phyloP scores from a whole-genome alignment of 108 stramenopile genomes.

The Pseudonitzschia multistriata region DNA sequence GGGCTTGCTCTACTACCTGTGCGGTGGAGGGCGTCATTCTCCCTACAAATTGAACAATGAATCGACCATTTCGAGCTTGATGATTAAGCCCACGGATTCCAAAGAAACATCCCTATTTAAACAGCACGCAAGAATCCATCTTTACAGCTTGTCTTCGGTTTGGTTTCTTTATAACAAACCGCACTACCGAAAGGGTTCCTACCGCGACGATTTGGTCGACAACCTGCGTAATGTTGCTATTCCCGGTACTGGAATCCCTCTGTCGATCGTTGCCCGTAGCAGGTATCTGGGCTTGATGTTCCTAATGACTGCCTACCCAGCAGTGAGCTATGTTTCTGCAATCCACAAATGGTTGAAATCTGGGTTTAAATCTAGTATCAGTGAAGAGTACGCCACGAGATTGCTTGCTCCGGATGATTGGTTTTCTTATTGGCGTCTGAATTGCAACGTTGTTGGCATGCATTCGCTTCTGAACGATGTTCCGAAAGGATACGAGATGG shows the following conservation, averaged over 20 bases:
- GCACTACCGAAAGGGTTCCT: conserved; percentile 91
- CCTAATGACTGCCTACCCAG: conserved; percentile 75
- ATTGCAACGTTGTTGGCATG: conserved; percentile 89
- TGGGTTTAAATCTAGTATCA: conserved; percentile 44
- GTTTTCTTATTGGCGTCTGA: conserved; percentile 96
- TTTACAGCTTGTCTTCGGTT: conserved; percentile 84
- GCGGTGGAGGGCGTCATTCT: conserved; percentile 52
- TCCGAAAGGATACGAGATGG: conserved; percentile 83
- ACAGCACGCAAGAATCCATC: conserved; percentile 82
- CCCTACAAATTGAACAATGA: conserved; percentile 43
- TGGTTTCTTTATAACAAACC: conserved; percentile 91
- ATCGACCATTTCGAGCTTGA: conserved; percentile 43
- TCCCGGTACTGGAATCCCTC: conserved; percentile 93
- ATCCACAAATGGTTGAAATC: conserved; percentile 60
- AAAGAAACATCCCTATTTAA: conserved; percentile 52
- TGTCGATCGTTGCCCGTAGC: conserved; percentile 63
- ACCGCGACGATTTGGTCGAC: conserved; percentile 83
- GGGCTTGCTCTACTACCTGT: conserved; percentile 75
- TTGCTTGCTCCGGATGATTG: conserved; percentile 94
- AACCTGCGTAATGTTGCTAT: conserved; percentile 97
- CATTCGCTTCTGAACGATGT: conserved; percentile 87
- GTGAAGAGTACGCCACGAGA: conserved; percentile 75
- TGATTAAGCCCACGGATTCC: conserved; percentile 28
- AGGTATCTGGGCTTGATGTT: conserved; percentile 48
- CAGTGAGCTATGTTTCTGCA: conserved; percentile 66